Percentiles rank a stretch among this genome's conserved stretches.
These are phyloP conservation scores for Rhodomyrtus psidioides DNA, from an alignment of 441 rosid genomes.

Conservation along the genomic window DNA sequence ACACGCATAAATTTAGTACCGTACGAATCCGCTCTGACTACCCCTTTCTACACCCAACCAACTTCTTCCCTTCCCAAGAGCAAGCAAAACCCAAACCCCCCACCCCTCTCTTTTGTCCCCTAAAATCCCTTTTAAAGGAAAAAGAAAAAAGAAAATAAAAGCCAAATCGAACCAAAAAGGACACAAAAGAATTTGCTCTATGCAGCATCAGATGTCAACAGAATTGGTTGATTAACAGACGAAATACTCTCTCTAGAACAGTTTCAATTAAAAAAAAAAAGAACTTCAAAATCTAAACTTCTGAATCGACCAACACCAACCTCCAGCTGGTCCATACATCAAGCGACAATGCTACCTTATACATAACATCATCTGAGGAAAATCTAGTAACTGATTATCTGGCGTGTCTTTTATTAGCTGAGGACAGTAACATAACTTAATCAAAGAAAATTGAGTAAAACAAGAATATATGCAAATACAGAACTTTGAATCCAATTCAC, in stretches of 20 bases:
- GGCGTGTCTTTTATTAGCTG: neutral
- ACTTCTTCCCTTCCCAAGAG: neutral
- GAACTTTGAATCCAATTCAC: neutral
- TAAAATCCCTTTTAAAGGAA: neutral
- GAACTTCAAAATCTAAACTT: neutral
- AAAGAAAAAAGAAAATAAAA: neutral
- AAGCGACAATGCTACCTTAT: neutral
- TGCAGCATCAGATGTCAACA: neutral
- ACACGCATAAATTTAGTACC: neutral
- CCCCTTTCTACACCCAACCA: neutral
- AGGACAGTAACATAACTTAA: neutral
- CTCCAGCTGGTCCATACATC: neutral
- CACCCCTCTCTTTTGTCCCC: fast-evolving
- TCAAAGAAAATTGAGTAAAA: neutral
- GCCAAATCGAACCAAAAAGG: neutral
- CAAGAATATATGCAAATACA: neutral
- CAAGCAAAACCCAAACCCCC: neutral
- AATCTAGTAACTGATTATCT: neutral
- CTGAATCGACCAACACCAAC: neutral
- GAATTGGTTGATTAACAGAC: neutral
- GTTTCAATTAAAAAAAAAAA: neutral
- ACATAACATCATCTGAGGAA: neutral
- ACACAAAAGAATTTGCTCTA: neutral
- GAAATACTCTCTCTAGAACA: neutral
- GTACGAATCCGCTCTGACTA: neutral